Conservation (phyloP, 306 rosid species). For the Begonia fuchsioides region DNA sequence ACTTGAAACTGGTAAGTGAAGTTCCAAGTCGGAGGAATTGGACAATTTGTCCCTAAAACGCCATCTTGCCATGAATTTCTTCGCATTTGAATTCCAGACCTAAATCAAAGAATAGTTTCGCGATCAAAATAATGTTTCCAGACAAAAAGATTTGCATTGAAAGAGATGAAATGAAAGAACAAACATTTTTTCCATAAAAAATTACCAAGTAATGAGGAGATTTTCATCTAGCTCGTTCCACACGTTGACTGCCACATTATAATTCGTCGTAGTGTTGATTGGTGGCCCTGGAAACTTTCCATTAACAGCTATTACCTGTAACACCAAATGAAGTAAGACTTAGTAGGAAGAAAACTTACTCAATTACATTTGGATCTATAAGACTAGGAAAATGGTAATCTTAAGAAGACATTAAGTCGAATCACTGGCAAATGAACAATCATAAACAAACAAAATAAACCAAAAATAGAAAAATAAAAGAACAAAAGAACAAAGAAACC, state of each 20-base stretch:
- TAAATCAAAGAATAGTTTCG: slow-evolving; percentile 9
- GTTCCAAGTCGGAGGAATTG: slow-evolving; percentile 74
- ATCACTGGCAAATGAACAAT: no score
- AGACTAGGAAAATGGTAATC: no score
- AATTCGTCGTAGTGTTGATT: slow-evolving; percentile 65
- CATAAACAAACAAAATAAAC: no score
- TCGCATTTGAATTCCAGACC: slow-evolving; percentile 86
- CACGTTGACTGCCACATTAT: slow-evolving; percentile 54
- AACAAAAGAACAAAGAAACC: no score
- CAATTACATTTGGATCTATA: no score
- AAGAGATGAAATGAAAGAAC: background rate
- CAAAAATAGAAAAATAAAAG: no score
- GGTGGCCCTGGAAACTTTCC: slow-evolving; percentile 68
- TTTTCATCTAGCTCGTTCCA: slow-evolving; percentile 60
- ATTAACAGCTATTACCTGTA: slow-evolving; percentile 69
- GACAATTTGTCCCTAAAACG: slow-evolving; percentile 81
- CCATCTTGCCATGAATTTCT: slow-evolving; percentile 86
- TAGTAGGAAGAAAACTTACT: no score
- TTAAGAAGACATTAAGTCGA: no score
- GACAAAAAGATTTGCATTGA: background rate
- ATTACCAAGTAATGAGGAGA: slow-evolving; percentile 70
- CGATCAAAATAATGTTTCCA: background rate
- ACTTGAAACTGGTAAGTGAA: slow-evolving; percentile 43
- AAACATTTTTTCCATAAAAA: background rate
- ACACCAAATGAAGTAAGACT: background rate